These are phyloP conservation scores for Mycena vulgaris DNA, from an alignment of 768 basidiomycete genomes.

Conservation along the genomic window DNA sequence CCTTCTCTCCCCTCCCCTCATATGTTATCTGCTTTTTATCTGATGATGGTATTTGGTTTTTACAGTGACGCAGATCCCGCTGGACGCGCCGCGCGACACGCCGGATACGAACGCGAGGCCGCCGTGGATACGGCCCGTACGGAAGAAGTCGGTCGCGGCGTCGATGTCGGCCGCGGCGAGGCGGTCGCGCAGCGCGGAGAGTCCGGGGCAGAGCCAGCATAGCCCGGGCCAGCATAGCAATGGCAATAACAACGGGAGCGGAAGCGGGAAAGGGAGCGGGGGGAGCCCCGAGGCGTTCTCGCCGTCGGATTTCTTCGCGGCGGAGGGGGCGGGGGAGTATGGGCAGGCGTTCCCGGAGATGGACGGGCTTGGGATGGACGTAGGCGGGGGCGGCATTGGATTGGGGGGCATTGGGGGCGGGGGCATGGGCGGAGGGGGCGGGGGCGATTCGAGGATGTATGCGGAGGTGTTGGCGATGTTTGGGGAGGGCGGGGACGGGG, in stretches of 20 bases:
- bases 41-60: background rate
- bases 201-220: too few species aligned
- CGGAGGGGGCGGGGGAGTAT: slow-evolving; percentile 57
- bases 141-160: slow-evolving; percentile 66
- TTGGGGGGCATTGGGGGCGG: too few species aligned
- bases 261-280: slow-evolving; percentile 62
- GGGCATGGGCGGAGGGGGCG: slow-evolving; percentile 48
- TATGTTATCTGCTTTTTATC: slow-evolving; percentile 9
- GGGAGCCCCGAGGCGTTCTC: slow-evolving; percentile 80
- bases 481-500: slow-evolving; percentile 57
- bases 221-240: too few species aligned
- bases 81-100: slow-evolving; percentile 66
- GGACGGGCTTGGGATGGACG: slow-evolving; percentile 46
- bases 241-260: too few species aligned
- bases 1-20: slow-evolving; percentile 5
- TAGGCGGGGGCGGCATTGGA: too few species aligned
- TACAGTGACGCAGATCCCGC: slow-evolving; percentile 87
- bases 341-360: slow-evolving; percentile 41
- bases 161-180: slow-evolving; percentile 62
- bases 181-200: slow-evolving; percentile 62
- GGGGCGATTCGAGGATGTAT: slow-evolving; percentile 63
- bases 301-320: slow-evolving; percentile 70
- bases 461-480: slow-evolving; percentile 77
- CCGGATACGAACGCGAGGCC: slow-evolving; percentile 66
- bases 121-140: slow-evolving; percentile 92